Conservation (phyloP, 257 asterid species). For the Capsicum baccatum region DNA sequence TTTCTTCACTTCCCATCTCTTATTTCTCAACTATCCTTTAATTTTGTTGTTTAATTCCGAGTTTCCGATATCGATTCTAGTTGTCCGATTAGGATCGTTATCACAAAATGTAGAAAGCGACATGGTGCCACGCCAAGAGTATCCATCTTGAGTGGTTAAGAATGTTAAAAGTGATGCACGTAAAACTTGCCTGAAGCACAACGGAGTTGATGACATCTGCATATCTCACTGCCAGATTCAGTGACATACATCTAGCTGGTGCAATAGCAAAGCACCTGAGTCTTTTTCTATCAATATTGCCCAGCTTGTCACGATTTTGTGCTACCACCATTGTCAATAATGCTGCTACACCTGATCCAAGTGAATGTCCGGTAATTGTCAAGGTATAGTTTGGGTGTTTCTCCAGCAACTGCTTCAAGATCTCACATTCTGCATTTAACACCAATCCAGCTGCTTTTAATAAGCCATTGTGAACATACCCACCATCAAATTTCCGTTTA, state of each 20-base stretch:
- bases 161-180: background rate
- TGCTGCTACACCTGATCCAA: constrained; percentile 93
- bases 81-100: too few species aligned
- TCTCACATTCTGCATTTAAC: constrained; percentile 61
- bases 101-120: background rate
- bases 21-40: too few species aligned
- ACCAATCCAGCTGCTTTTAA: constrained; percentile 75
- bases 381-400: constrained; percentile 68
- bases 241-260: constrained; percentile 92
- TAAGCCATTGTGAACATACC: constrained; percentile 84
- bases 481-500: constrained; percentile 71
- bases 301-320: constrained; percentile 61
- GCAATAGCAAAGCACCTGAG: constrained; percentile 85
- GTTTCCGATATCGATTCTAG: too few species aligned
- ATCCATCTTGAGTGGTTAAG: background rate
- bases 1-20: too few species aligned
- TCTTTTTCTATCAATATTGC: constrained; percentile 71
- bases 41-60: too few species aligned
- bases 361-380: constrained; percentile 84
- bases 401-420: constrained; percentile 61
- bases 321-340: constrained; percentile 68
- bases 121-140: constrained; percentile 1
- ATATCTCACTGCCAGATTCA: constrained; percentile 81
- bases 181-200: constrained; percentile 76
- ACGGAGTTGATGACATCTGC: constrained; percentile 87